Conservation (phyloP, 371 early-diverging fungal species). For the Actinomortierella wolfii region DNA sequence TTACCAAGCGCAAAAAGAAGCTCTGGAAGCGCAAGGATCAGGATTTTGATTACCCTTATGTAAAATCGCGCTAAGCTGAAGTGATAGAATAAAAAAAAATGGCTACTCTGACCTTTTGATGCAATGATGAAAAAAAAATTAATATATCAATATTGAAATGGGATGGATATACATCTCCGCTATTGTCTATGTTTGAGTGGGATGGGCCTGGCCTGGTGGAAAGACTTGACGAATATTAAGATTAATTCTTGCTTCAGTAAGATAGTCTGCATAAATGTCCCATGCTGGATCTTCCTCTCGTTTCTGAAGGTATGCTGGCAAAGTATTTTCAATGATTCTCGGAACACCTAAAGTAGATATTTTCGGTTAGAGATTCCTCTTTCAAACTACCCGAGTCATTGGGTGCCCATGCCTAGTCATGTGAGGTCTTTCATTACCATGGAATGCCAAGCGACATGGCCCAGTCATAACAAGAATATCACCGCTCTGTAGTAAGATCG, state of each 20-base stretch:
- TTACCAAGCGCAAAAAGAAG: constrained; percentile 73
- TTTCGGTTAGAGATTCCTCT: not conserved
- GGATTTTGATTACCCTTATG: too few species aligned
- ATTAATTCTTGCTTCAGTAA: constrained; percentile 69
- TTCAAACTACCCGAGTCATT: too few species aligned
- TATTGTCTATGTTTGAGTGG: too few species aligned
- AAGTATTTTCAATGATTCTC: constrained; percentile 66
- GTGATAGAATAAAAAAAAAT: too few species aligned
- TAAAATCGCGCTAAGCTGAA: too few species aligned
- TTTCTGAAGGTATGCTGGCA: constrained; percentile 59
- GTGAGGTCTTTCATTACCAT: constrained; percentile 63
- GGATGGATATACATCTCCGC: too few species aligned
- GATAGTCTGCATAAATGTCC: constrained; percentile 59
- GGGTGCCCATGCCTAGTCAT: too few species aligned
- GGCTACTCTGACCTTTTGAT: too few species aligned
- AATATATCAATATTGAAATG: too few species aligned
- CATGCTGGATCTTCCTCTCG: constrained; percentile 52
- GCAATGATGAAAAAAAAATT: too few species aligned
- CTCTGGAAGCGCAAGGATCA: constrained; percentile 84
- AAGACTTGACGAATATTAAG: constrained; percentile 80
- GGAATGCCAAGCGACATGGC: constrained; percentile 70
- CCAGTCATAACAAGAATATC: constrained; percentile 89
- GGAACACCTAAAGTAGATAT: constrained; percentile 65
- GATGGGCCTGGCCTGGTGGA: constrained; percentile 38
- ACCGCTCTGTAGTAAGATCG: constrained; percentile 76